These are phyloP conservation scores for Cornus controversa DNA, from an alignment of 148 eudicot species.

Conservation along the genomic window DNA sequence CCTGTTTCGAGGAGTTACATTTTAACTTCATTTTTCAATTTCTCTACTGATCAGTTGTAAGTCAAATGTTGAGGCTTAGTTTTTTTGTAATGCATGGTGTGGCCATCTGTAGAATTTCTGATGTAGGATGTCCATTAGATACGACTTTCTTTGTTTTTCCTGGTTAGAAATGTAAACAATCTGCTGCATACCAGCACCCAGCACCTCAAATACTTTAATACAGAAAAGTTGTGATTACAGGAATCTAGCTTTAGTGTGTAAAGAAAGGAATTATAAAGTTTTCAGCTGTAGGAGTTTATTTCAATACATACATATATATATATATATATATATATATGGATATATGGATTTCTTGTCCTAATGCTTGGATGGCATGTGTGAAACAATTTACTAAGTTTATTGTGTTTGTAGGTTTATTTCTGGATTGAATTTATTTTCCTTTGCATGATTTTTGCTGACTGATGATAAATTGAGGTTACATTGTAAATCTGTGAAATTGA, in stretches of 20 bases:
- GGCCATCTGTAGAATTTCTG: background rate
- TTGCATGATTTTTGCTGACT: background rate
- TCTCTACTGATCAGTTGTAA: too few relatives aligned
- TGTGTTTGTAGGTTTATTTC: background rate
- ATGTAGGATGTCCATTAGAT: background rate
- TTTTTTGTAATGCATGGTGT: background rate
- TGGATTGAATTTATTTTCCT: background rate
- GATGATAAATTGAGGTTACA: background rate
- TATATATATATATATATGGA: background rate
- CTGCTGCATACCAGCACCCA: background rate
- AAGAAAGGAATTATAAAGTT: background rate
- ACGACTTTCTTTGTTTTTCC: too few relatives aligned
- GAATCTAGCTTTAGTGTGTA: background rate
- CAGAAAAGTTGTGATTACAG: background rate
- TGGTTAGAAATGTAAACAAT: background rate
- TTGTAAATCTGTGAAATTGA: slow-evolving; percentile 2
- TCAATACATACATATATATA: background rate
- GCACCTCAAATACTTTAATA: too few relatives aligned
- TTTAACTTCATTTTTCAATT: too few relatives aligned
- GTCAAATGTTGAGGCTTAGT: too few relatives aligned
- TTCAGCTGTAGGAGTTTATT: background rate
- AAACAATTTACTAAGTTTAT: background rate
- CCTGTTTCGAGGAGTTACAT: too few relatives aligned
- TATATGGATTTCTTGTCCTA: background rate
- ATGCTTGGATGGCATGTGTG: background rate